Base-by-base conservation (phyloP, 805 yeast genomes). In the Starmerella ratchasimensis region DNA sequence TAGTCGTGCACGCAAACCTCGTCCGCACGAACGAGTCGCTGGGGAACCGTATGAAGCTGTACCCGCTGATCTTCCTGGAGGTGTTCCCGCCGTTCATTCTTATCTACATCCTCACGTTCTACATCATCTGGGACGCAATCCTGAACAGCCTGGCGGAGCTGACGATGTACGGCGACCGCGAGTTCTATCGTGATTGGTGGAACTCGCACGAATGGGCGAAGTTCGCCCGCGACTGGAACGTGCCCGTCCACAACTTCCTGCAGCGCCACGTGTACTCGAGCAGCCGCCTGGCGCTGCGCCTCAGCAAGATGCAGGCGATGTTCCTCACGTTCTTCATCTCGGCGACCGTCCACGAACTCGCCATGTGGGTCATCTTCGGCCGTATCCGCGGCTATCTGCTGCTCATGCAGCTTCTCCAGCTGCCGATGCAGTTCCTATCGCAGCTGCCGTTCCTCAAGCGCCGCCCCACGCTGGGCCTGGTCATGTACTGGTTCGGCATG, bases 171-270 rank as follows among this genome's bases (percentile, higher is more conserved):
- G 95, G 82, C 4, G 96, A 90, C 56, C 71, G 98, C 35, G 80
- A 80, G 47, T 90, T 90, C 58, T 90, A 93, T 54, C 88, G 93
- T 3, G 80, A 83, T 31, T 93, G 98, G 98, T 90, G 99, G 98
- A 82, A 86, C 50, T 80, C 93, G 44, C 73, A 78, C 15, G 79
- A 82, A 29, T 90, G 96, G 95, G 80, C 80, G 40, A 86, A 86
- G 54, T 90, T 81, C 57, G 78, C 95, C 9, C 67, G 96, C 46
- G 74, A 80, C 44, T 93, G 99, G 98, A 90, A 90, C 56, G 70
- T 72, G 8, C 95, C 97, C 0, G 97, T 90, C 17, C 95, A 90
- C 56, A 71, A 74, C 52, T 90, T 90, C 49, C 62, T 90, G 42
- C 63, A 86, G 31, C 70, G 97, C 47, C 99, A 93, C 55, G 97